Conservation (phyloP, 2,329 filamentous ascomycete genomes). For the Fusarium oligoseptatum region DNA sequence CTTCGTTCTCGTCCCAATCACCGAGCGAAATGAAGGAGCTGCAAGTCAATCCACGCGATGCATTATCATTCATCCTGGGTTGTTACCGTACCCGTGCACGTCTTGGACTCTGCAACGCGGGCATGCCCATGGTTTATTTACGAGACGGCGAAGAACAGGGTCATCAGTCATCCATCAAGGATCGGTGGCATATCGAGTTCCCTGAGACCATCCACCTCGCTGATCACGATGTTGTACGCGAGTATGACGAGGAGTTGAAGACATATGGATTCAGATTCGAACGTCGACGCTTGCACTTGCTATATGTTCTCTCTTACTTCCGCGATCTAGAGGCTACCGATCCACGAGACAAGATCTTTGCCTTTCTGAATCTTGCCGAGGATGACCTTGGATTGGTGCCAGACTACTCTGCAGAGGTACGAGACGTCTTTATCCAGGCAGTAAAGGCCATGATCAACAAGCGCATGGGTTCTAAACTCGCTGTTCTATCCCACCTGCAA, state of each 20-base stretch:
- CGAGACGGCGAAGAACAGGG: neutral
- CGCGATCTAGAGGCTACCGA: constrained; percentile 9
- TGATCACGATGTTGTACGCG: neutral
- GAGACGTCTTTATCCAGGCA: neutral
- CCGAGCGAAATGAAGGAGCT: neutral
- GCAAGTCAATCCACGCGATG: neutral
- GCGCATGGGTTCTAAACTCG: neutral
- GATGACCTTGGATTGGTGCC: neutral
- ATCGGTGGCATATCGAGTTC: neutral
- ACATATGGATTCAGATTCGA: neutral
- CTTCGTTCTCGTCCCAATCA: neutral
- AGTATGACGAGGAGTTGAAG: neutral
- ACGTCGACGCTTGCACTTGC: neutral
- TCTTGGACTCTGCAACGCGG: constrained; percentile 1
- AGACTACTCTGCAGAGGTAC: neutral
- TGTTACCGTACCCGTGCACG: neutral
- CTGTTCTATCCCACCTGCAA: neutral
- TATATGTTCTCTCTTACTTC: neutral
- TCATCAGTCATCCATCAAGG: neutral
- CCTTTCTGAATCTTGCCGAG: constrained; percentile 7
- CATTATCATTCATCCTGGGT: neutral
- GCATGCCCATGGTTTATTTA: constrained; percentile 2
- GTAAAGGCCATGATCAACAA: neutral
- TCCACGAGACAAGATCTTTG: constrained; percentile 15
- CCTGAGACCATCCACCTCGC: neutral